Conservation (phyloP, 495 filamentous ascomycete species). For the Penicillium turbatum region DNA sequence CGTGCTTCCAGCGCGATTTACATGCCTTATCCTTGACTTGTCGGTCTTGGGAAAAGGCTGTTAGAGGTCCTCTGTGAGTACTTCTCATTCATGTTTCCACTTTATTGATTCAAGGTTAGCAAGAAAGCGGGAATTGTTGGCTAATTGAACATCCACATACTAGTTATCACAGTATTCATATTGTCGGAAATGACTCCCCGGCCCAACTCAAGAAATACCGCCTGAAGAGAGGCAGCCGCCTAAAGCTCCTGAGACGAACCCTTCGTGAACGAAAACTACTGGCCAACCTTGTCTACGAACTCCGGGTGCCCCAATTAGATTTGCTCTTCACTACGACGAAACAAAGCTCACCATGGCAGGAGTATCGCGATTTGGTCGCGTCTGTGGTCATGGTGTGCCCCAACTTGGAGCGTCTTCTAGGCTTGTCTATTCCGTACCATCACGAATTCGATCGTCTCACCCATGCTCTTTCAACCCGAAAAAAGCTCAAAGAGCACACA, state of each 20-base stretch:
- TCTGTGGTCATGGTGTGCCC: slow-evolving; percentile 84
- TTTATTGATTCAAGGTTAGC: background rate
- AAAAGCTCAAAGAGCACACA: slow-evolving; percentile 68
- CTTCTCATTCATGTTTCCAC: background rate
- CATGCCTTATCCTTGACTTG: slow-evolving; percentile 62
- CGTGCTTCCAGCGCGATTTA: slow-evolving; percentile 75
- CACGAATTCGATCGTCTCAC: slow-evolving; percentile 71
- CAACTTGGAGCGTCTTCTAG: slow-evolving; percentile 71
- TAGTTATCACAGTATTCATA: slow-evolving; percentile 66
- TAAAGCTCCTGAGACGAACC: slow-evolving; percentile 73
- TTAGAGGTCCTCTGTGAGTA: slow-evolving; percentile 59
- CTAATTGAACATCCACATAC: slow-evolving; percentile 9
- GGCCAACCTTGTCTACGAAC: slow-evolving; percentile 66
- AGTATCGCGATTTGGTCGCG: slow-evolving; percentile 68
- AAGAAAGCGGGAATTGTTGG: background rate
- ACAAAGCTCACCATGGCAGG: slow-evolving; percentile 46
- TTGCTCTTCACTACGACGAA: slow-evolving; percentile 47
- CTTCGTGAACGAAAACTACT: slow-evolving; percentile 64
- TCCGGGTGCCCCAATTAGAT: slow-evolving; percentile 64
- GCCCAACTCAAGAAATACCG: slow-evolving; percentile 62
- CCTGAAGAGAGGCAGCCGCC: slow-evolving; percentile 59
- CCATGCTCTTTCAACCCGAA: slow-evolving; percentile 73
- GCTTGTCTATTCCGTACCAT: slow-evolving; percentile 65
- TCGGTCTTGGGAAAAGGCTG: slow-evolving; percentile 63
- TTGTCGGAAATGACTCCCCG: slow-evolving; percentile 64